phyloP scores from a whole-genome alignment of 345 rosid genomes.

The Draba incana region DNA sequence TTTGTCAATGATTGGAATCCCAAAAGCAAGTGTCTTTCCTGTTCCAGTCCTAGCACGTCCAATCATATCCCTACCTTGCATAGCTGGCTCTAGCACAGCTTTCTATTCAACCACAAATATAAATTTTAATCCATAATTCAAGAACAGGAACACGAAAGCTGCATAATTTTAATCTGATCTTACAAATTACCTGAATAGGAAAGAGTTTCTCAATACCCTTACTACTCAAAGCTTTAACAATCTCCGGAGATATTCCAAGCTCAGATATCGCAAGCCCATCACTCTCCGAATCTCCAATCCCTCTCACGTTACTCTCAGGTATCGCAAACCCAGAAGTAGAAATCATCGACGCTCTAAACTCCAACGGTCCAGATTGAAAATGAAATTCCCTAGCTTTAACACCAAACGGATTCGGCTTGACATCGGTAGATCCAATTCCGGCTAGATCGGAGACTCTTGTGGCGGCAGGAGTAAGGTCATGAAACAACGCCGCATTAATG shows the following conservation, averaged over 20 bases:
- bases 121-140: not conserved
- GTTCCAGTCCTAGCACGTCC: conserved; percentile 99
- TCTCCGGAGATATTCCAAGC: conserved; percentile 73
- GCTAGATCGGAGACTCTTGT: conserved; percentile 27
- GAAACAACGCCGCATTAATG: conserved; percentile 7
- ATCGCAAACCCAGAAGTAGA: conserved; percentile 54
- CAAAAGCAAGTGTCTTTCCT: conserved; percentile 97
- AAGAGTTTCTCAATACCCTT: conserved; percentile 75
- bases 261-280: conserved; percentile 46
- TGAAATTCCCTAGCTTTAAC: conserved; percentile 50
- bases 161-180: not conserved
- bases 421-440: not conserved
- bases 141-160: conserved; percentile 4
- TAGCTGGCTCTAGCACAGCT: conserved; percentile 95
- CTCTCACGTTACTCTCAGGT: conserved; percentile 31
- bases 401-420: conserved; percentile 2
- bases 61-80: conserved; percentile 90
- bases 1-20: conserved; percentile 83
- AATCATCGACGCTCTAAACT: conserved; percentile 34
- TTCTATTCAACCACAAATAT: conserved; percentile 47
- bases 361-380: conserved; percentile 50
- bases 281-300: conserved; percentile 25
- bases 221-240: conserved; percentile 65
- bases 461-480: conserved; percentile 28
- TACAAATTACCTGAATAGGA: conserved; percentile 74